Base-by-base conservation (phyloP, 2,329 filamentous ascomycete genomes). In the Pezicula radicicola region DNA sequence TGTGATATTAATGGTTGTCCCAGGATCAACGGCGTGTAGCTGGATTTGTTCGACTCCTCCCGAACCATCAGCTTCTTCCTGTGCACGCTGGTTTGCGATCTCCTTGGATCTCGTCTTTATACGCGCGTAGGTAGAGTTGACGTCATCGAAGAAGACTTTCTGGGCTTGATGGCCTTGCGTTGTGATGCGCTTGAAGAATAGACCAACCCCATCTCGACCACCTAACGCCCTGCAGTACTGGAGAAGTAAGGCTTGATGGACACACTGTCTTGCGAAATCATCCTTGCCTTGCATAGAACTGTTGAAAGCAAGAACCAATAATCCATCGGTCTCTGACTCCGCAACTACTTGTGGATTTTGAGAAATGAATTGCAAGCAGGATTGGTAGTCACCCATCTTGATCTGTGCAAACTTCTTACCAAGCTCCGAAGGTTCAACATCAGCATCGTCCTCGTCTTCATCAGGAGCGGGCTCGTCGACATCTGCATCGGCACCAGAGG, bases 121-220 rank as follows among this genome's bases (percentile, higher is more conserved):
- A 49, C 87, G 84, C 63, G 78, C 77, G 71, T 95, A 97, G 3
- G 92, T 97, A 37, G 86, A 85, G 64, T 91, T 87, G 42, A 99
- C 92, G 68, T 99, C 94, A 70, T 96, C 93, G 68, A 82, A 84
- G 76, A 99, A 99, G 42, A 97, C 80, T 42, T 89, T 91, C 63
- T 89, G 86, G 6, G 94, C 95, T 72, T 96, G 88, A 71, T 99
- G 93, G 30, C 87, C 89, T 62, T 84, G 84, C 3, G 89, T 96
- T 19, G 89, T 94, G 69, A 99, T 92, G 52, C 93, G 88, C 74
- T 94, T 96, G 81, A 99, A 99, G 78, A 99, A 99, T 28, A 97
- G 74, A 6, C 84, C 81, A 8, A 97, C 91, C 19, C 93, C 93
- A 63, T 97, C 91, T 58, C 83, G 84, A 55, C 93, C 92, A 6